phyloP scores from a whole-genome alignment of 1,139 yeast genomes.

The Geotrichum histeridarum region DNA sequence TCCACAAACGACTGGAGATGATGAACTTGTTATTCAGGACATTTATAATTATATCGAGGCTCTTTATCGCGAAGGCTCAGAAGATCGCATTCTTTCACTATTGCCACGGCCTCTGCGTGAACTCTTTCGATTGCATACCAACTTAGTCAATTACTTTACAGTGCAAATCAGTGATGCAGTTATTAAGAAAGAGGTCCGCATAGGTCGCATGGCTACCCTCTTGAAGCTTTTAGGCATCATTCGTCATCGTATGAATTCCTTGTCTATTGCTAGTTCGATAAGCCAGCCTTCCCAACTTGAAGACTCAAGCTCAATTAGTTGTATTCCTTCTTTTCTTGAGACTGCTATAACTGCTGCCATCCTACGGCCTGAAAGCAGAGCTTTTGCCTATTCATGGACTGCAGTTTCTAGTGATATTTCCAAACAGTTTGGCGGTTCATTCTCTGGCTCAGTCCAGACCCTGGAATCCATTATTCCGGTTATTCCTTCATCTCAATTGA shows the following conservation, averaged over 20 bases:
- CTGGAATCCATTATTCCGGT: constrained; percentile 41
- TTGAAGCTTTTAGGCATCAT: constrained; percentile 62
- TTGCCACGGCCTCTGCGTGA: constrained; percentile 70
- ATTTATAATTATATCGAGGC: constrained; percentile 65
- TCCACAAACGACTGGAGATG: constrained; percentile 47
- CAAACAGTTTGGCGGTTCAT: constrained; percentile 23
- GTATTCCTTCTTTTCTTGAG: constrained; percentile 82
- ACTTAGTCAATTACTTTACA: constrained; percentile 59
- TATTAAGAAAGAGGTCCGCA: constrained; percentile 49
- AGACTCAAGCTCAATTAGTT: constrained; percentile 41
- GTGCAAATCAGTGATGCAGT: constrained; percentile 62
- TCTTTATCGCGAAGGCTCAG: constrained; percentile 38
- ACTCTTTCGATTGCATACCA: constrained; percentile 60
- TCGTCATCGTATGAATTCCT: constrained; percentile 61
- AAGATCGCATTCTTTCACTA: constrained; percentile 38
- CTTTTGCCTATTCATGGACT: constrained; percentile 61
- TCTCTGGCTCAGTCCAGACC: constrained; percentile 15
- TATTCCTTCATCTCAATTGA: constrained; percentile 22
- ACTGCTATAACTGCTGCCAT: constrained; percentile 72
- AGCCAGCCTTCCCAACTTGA: background rate
- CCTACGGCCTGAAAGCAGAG: constrained; percentile 73
- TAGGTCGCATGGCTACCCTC: constrained; percentile 65
- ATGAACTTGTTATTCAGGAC: constrained; percentile 59
- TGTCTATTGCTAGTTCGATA: constrained; percentile 47
- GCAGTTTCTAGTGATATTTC: constrained; percentile 45